Evolutionary conservation across 371 early-diverging fungal genomes (phyloP), one percentile per base, ranked within the genome.

Genomic region (Mucor velutinosus): DNA sequence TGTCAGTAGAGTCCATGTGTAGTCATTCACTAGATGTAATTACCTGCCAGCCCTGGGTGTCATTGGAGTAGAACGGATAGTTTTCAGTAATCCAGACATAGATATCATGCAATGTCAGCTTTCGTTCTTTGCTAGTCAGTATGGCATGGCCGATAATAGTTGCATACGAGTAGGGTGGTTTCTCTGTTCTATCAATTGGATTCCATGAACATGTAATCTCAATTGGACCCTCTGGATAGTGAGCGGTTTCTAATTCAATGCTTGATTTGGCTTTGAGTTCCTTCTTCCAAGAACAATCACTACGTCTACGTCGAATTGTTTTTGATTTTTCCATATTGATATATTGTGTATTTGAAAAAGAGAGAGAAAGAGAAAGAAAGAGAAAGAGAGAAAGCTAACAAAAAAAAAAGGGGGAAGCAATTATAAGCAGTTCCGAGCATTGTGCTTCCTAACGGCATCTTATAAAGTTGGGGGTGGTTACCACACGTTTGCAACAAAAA

Each of bases 161-260:
- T 17, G 97, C 95, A 71, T 98, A 99, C 6, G 97, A 93, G 70
- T 92, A 92, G 17, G 97, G 92, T 7, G 98, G 98, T 69, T 93
- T 93, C n/a, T 84, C 84, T 35, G 69, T 60, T 47, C 74, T 74
- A 65, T 80, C 72, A 14, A 71, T 60, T 29, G 84, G 80, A 51
- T 80, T 70, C 84, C 84, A 84, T 66, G 71, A 74, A 43, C 66
- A 57, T 8, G 30, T 23, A 55, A 73, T 69, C 11, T 64, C 59
- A 59, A 73, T 63, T 10, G 73, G 73, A n/a, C 68, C 73, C 27
- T 62, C 19, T 29, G 72, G 65, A 51, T 72, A 67, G 21, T 65
- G 57, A 30, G 51, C 39, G 17, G 32, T 33, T 27, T 66, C 58
- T 51, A 30, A 41, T 25, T 62, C 19, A 37, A 11, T 17, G 17